phyloP scores from a whole-genome alignment of 192 early-diverging fungal species.

The Phycomyces blakesleeanus region DNA sequence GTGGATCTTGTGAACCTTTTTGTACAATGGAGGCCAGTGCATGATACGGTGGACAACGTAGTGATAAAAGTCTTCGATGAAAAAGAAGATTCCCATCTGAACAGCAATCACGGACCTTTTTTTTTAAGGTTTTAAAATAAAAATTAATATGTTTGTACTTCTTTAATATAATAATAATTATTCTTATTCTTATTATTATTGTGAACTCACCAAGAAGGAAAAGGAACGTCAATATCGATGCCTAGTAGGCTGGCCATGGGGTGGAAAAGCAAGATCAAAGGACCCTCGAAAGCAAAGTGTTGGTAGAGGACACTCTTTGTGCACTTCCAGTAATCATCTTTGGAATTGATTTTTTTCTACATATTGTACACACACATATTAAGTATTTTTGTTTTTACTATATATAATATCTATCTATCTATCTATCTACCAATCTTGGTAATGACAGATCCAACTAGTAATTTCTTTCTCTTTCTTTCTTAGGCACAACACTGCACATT shows the following conservation, averaged over 20 bases:
- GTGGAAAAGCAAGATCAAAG: slow-evolving; percentile 86
- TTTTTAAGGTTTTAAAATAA: too few species aligned
- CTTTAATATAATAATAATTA: neutral
- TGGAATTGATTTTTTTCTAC: slow-evolving; percentile 61
- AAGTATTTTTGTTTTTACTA: too few species aligned
- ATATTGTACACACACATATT: neutral
- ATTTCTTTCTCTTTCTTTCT: slow-evolving; percentile 3
- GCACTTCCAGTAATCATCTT: slow-evolving; percentile 69
- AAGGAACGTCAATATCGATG: slow-evolving; percentile 80
- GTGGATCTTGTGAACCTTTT: slow-evolving; percentile 90
- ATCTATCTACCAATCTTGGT: too few species aligned
- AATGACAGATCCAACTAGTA: too few species aligned
- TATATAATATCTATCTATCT: too few species aligned
- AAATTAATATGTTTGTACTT: neutral
- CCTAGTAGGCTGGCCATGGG: slow-evolving; percentile 79
- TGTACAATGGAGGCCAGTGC: slow-evolving; percentile 86
- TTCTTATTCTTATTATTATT: neutral
- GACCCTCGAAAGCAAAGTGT: slow-evolving; percentile 81
- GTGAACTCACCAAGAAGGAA: slow-evolving; percentile 65
- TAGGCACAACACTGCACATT: too few species aligned
- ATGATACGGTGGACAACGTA: slow-evolving; percentile 88
- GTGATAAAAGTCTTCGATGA: slow-evolving; percentile 88
- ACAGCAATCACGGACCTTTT: slow-evolving; percentile 35
- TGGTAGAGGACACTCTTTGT: slow-evolving; percentile 59
- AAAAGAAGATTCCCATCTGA: slow-evolving; percentile 73